Conservation (phyloP, 352 stramenopile genomes). For the Pythium graminicola region DNA sequence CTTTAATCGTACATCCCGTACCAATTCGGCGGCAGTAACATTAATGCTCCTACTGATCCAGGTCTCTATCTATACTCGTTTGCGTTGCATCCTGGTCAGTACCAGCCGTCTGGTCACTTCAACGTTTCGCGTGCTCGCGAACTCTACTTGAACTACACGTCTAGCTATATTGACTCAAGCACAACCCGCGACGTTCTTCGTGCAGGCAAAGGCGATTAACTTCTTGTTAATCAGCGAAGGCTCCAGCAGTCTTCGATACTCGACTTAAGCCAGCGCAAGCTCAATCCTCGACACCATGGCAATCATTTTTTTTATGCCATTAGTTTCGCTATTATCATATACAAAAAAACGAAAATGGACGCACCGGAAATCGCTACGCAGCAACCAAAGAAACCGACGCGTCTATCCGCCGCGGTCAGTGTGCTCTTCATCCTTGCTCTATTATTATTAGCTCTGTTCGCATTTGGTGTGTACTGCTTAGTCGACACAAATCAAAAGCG, state of each 20-base stretch:
- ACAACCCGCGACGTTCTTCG: conserved; percentile 13
- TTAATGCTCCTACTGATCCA: not conserved
- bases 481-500: too few relatives aligned
- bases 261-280: too few relatives aligned
- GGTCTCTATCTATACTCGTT: conserved; percentile 1
- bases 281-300: not conserved
- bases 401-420: too few relatives aligned
- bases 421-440: too few relatives aligned
- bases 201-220: conserved; percentile 14
- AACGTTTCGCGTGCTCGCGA: conserved; percentile 13
- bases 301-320: conserved; percentile 4
- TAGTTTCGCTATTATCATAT: too few relatives aligned
- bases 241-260: not conserved
- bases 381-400: too few relatives aligned
- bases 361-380: too few relatives aligned
- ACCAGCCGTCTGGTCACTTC: conserved; percentile 16
- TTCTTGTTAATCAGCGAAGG: conserved; percentile 13
- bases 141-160: conserved; percentile 12
- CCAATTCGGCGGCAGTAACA: conserved; percentile 6
- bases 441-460: too few relatives aligned
- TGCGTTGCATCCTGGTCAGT: not conserved
- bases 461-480: too few relatives aligned
- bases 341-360: too few relatives aligned
- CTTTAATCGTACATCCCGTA: conserved; percentile 7
- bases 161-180: conserved; percentile 4